Evolutionary conservation across 352 stramenopile species (phyloP).

Genomic region (Phytopythium helicoides): DNA sequence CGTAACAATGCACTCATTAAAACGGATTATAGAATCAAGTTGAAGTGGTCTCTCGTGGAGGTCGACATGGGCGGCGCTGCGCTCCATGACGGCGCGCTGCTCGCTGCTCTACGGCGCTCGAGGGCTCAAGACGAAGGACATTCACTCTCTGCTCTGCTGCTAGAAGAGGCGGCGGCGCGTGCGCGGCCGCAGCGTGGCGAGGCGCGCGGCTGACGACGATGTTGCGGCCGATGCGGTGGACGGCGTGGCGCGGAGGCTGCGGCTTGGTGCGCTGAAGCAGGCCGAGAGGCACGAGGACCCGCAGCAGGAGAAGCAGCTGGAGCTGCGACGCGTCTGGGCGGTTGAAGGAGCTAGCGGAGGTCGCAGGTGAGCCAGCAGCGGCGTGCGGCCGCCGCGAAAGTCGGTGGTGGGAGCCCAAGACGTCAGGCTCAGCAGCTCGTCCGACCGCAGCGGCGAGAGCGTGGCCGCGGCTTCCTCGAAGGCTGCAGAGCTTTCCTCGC

Average conservation of each 20-base stretch:
- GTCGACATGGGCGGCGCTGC: no score
- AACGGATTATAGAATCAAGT: no score
- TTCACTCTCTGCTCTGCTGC: no score
- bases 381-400: no score
- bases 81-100: no score
- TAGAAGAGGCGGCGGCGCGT: constrained; percentile 1
- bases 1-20: no score
- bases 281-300: no score
- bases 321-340: neutral
- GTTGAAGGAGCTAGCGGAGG: neutral
- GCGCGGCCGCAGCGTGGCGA: neutral
- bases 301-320: neutral
- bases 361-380: no score
- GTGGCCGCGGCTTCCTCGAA: neutral
- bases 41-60: no score
- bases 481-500: neutral
- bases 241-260: no score
- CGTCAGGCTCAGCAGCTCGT: neutral
- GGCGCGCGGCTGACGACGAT: neutral
- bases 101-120: no score
- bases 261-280: neutral
- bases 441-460: neutral
- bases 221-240: neutral
- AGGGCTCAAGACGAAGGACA: no score
- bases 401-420: neutral